Evolutionary conservation across 169 alveolate species (phyloP).

Genomic region (Plasmodium malariae): DNA sequence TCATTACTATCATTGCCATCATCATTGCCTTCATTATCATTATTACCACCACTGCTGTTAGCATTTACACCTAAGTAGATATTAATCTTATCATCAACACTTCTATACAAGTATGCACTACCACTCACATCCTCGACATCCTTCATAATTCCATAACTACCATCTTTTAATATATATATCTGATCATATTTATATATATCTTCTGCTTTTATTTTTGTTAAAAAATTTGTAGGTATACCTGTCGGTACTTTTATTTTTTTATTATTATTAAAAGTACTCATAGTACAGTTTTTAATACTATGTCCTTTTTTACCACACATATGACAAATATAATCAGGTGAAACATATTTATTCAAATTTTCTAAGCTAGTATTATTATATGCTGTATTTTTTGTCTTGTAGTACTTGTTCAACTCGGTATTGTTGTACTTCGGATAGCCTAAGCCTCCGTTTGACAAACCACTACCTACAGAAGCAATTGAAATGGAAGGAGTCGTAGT

Average conservation of each 20-base stretch:
- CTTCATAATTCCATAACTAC: slow-evolving; percentile 89
- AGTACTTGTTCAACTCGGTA: too few species aligned
- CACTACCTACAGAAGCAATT: too few species aligned
- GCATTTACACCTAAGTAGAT: slow-evolving; percentile 83
- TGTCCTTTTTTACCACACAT: slow-evolving; percentile 92
- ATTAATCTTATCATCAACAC: slow-evolving; percentile 89
- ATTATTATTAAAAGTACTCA: slow-evolving; percentile 84
- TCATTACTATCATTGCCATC: slow-evolving; percentile 21
- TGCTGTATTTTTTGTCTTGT: slow-evolving; percentile 7
- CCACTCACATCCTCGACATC: slow-evolving; percentile 89
- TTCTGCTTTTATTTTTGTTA: slow-evolving; percentile 83
- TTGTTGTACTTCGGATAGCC: too few species aligned
- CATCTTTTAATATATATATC: slow-evolving; percentile 86
- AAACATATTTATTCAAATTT: slow-evolving; percentile 1
- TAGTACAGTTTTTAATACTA: slow-evolving; percentile 86
- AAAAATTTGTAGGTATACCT: slow-evolving; percentile 90
- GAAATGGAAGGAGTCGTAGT: too few species aligned
- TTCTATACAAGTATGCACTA: slow-evolving; percentile 88
- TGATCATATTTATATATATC: slow-evolving; percentile 88
- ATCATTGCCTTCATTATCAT: not conserved
- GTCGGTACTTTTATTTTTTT: slow-evolving; percentile 90
- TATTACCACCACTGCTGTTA: slow-evolving; percentile 43
- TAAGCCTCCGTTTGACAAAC: too few species aligned
- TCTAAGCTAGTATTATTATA: not conserved
- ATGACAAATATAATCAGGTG: slow-evolving; percentile 87